These are phyloP conservation scores for Malus hybrid DNA, from an alignment of 331 rosid genomes.

Conservation along the genomic window DNA sequence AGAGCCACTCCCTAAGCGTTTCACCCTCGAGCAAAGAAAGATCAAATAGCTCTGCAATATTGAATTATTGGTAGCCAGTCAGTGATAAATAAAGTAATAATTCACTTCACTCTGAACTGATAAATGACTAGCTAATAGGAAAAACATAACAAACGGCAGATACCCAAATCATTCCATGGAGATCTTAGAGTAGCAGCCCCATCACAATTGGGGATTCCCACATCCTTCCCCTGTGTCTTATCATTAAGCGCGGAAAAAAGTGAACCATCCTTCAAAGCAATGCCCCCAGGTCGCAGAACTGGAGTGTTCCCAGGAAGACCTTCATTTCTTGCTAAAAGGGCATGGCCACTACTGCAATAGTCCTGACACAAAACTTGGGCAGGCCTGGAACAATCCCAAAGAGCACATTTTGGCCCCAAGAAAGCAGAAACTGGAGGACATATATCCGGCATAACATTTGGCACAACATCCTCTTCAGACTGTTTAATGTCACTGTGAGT, in stretches of 20 bases:
- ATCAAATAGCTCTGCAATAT: constrained; percentile 68
- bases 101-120: neutral
- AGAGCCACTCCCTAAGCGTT: constrained; percentile 96
- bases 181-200: constrained; percentile 98
- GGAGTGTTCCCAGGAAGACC: constrained; percentile 94
- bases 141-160: neutral
- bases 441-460: constrained; percentile 70
- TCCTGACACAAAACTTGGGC: constrained; percentile 77
- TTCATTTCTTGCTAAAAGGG: constrained; percentile 76
- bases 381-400: constrained; percentile 99
- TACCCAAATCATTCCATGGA: constrained; percentile 98
- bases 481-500: constrained; percentile 19
- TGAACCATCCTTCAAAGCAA: constrained; percentile 79
- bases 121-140: neutral
- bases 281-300: constrained; percentile 90
- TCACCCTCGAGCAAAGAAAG: constrained; percentile 86
- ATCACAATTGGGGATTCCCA: constrained; percentile 95
- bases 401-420: constrained; percentile 92
- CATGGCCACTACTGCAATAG: constrained; percentile 87
- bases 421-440: constrained; percentile 92
- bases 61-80: neutral
- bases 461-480: constrained; percentile 47
- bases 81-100: neutral
- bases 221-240: constrained; percentile 86
- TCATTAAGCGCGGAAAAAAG: constrained; percentile 83